Evolutionary conservation across 2,329 filamentous ascomycete genomes (phyloP), one percentile per base, ranked within the genome.

Genomic region (Ceratocystis colombiana): DNA sequence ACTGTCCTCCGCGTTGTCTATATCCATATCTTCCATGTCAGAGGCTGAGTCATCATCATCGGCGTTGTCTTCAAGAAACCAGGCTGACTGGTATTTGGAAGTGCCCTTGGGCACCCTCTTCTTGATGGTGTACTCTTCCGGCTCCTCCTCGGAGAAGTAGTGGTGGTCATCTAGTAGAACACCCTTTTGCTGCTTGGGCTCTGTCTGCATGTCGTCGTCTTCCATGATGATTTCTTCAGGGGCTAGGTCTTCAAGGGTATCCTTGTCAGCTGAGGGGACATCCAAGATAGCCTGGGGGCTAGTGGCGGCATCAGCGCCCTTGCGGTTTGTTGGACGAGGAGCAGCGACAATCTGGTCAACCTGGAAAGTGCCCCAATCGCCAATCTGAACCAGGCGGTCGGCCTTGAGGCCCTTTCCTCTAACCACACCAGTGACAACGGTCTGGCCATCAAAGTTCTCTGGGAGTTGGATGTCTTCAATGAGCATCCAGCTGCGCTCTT

Each of bases 131-230:
- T 84, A 78, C 64, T 85, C 79, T 53, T 82, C 80, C 5, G 80
- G 79, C 64, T 94, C 88, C 61, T 94, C 90, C 55, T 97, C 93
- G 0, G 92, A 92, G 73, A 97, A 99, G 75, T 99, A 99, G 74
- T 97, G 93, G 74, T 99, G 93, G 70, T 97, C 93, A 71, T 99
- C 94, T 8, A 99, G 80, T 50, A 99, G 78, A 0, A 99, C 94
- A 70, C 93, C 94, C 76, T 93, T 96, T 73, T 87, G 86, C 55
- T 81, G 79, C 48, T 64, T 50, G 1, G 79, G 77, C 2, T 70
- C 70, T 71, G 76, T 74, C 37, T 74, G 74, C 69, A 75, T 76
- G 17, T 78, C 77, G 25, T 89, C 88, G 28, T 75, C 76, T 25
- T 80, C 75, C 90, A 96, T 94, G 67, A 84, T 79, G 2, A 86